Conservation (phyloP, 164 flowering plant species). For the Piper betle region DNA sequence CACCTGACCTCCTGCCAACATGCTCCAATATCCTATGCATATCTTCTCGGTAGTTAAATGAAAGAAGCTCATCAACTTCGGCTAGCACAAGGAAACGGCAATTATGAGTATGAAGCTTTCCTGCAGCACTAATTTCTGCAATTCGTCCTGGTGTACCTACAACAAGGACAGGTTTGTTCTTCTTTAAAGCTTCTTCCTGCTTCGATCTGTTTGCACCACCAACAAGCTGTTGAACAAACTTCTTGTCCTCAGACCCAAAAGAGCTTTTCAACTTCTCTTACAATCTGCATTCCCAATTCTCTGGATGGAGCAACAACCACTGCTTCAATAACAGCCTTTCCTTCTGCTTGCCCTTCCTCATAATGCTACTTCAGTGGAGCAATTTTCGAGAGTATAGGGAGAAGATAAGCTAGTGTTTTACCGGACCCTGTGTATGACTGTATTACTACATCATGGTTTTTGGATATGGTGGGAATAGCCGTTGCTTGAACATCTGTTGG, state of each 20-base stretch:
- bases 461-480: slow-evolving; percentile 66
- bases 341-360: slow-evolving; percentile 15
- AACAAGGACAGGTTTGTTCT: slow-evolving; percentile 82
- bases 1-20: slow-evolving; percentile 65
- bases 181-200: slow-evolving; percentile 90
- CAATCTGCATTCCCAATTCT: slow-evolving; percentile 96
- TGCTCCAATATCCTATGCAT: slow-evolving; percentile 92
- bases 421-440: slow-evolving; percentile 99
- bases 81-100: slow-evolving; percentile 83
- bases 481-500: slow-evolving; percentile 92
- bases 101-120: slow-evolving; percentile 80
- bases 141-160: slow-evolving; percentile 97
- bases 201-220: slow-evolving; percentile 89
- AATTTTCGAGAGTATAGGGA: slow-evolving; percentile 75
- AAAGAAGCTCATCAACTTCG: slow-evolving; percentile 91
- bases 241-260: slow-evolving; percentile 66
- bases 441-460: slow-evolving; percentile 72
- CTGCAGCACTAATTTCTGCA: slow-evolving; percentile 86
- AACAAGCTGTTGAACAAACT: slow-evolving; percentile 83
- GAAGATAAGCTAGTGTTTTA: slow-evolving; percentile 86
- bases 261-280: slow-evolving; percentile 82
- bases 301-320: slow-evolving; percentile 94
- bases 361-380: slow-evolving; percentile 42
- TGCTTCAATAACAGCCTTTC: slow-evolving; percentile 57
- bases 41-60: slow-evolving; percentile 82